Evolutionary conservation across 371 early-diverging fungal genomes (phyloP), one percentile per base, ranked within the genome.

Genomic region (Mortierella sp.): DNA sequence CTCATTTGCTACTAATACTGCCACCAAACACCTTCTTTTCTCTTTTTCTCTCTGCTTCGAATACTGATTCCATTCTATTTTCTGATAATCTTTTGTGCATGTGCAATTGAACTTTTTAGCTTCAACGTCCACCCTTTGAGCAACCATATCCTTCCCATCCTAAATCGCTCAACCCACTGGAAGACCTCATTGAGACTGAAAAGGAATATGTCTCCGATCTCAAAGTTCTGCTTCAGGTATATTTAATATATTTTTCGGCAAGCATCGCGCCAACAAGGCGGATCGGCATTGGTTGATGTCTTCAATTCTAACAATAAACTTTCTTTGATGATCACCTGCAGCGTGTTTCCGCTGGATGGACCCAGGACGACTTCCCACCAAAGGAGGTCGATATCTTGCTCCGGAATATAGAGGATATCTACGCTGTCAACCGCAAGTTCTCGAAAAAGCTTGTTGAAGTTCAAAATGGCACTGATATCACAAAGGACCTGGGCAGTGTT

Each of bases 311-410:
- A 55, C 22, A 55, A 24, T 21, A 55, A 55, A 55, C 19, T 21
- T 57, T 16, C 7, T 60, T 32, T 33, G 28, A 2, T 48, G 43
- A 19, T 45, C 43, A 19, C 63, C 50, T 52, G 41, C 47, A 81
- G 82, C 82, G 82, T 32, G 82, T 81, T 11, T 81, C 82, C 1
- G 82, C 82, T 33, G 76, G 82, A 57, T 81, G 82, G 82, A 81
- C 72, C 9, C 76, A 75, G 67, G 82, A 76, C 5, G 82, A 75
- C 19, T 67, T 81, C 38, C 82, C 82, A n/a, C 82, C 82, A 22
- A 71, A 76, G 60, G 82, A 81, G 40, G 82, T 81, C 60, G 82
- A 81, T 63, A 47, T 65, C 32, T 50, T 81, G 53, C 76, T 81
- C 57, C 71, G 82, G 61, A 76, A 76, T 33, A 57, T 81, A 5